Conservation (phyloP, 106 monocot genomes). For the Allium sativum region DNA sequence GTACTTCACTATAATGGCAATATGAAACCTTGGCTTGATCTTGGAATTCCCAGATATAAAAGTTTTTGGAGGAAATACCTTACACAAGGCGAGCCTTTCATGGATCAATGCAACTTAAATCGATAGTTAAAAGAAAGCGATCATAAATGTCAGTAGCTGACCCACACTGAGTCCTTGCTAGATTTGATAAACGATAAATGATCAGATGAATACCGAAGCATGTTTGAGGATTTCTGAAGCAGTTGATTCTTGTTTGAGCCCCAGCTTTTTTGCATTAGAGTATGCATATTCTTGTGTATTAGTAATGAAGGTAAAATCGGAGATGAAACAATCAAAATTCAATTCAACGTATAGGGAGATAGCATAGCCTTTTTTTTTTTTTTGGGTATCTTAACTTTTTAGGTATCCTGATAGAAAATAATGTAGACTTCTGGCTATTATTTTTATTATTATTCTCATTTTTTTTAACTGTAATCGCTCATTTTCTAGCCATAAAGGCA, state of each 20-base stretch:
- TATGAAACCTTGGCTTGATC: slow-evolving; percentile 82
- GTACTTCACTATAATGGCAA: slow-evolving; percentile 67
- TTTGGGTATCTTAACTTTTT: slow-evolving; percentile 18
- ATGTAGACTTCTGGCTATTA: slow-evolving; percentile 10
- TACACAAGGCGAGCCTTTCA: slow-evolving; percentile 27
- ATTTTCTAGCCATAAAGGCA: neutral
- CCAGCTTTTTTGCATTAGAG: neutral
- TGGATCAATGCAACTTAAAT: slow-evolving; percentile 65
- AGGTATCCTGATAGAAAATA: slow-evolving; percentile 8
- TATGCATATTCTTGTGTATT: slow-evolving; percentile 21
- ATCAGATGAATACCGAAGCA: too few species aligned
- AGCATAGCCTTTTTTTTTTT: slow-evolving; percentile 7
- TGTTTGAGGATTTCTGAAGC: too few species aligned
- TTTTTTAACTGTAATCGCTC: slow-evolving; percentile 4
- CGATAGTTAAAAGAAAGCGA: slow-evolving; percentile 8
- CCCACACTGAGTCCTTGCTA: neutral
- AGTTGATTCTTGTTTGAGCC: too few species aligned
- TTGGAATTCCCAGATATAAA: slow-evolving; percentile 55
- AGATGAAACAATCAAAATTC: too few species aligned
- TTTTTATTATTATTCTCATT: neutral
- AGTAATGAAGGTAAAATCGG: too few species aligned
- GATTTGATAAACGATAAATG: neutral
- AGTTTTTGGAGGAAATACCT: slow-evolving; percentile 53
- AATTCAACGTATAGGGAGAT: slow-evolving; percentile 2
- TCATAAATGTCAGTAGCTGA: neutral